Evolutionary conservation across 805 yeast genomes (phyloP).

Genomic region (Danielozyma ontarioensis): DNA sequence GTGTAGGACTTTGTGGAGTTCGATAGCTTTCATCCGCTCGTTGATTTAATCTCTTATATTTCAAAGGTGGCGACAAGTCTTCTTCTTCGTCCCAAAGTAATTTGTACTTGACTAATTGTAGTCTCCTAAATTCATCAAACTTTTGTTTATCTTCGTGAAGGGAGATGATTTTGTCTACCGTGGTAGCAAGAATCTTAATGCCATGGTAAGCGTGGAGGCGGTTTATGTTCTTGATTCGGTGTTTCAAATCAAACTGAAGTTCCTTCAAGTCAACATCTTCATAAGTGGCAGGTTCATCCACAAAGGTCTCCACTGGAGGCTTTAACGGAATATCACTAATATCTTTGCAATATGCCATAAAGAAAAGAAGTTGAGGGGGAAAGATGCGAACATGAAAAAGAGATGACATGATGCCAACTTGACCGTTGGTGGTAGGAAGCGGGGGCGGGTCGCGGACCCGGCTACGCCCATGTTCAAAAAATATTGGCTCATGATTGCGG

Average conservation of each 20-base stretch:
- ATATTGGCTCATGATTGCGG: too few relatives aligned
- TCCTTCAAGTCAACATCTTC: conserved; percentile 31
- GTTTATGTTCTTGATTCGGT: conserved; percentile 28
- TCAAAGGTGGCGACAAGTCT: conserved; percentile 17
- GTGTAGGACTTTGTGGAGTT: too few relatives aligned
- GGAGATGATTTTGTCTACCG: conserved; percentile 28
- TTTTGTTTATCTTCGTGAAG: conserved; percentile 21
- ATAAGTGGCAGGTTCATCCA: conserved; percentile 31
- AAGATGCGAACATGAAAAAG: too few relatives aligned
- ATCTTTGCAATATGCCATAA: conserved; percentile 3
- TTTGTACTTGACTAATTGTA: conserved; percentile 17
- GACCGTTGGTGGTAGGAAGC: too few relatives aligned
- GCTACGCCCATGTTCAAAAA: too few relatives aligned
- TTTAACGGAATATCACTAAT: conserved; percentile 33
- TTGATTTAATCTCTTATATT: conserved; percentile 9
- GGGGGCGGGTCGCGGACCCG: too few relatives aligned
- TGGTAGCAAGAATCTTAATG: conserved; percentile 21
- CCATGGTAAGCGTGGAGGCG: conserved; percentile 32
- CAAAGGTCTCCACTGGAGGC: conserved; percentile 34
- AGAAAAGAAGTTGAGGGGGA: too few relatives aligned
- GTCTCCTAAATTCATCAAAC: conserved; percentile 18
- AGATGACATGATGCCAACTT: too few relatives aligned
- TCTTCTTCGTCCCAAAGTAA: neutral
- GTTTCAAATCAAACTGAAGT: conserved; percentile 27
- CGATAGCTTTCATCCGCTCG: too few relatives aligned